Evolutionary conservation across 768 basidiomycete genomes (phyloP), one percentile per base, ranked within the genome.

Genomic region (Tephrocybe sp.): DNA sequence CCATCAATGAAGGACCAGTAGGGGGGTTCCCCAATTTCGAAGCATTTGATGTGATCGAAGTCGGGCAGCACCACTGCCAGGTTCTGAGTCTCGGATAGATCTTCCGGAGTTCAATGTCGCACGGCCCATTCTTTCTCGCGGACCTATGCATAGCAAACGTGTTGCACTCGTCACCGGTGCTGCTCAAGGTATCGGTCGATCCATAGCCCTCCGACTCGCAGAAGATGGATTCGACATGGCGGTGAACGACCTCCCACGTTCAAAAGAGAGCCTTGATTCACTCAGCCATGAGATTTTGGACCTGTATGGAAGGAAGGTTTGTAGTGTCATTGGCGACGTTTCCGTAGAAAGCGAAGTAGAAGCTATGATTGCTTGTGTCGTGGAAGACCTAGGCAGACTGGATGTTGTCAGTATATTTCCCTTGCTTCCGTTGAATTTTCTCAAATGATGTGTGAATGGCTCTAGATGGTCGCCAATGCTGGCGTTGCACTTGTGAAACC

Each of bases 381-480:
- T 63, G 1, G 21, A 60, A 19, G 51, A 60, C 13, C 50, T 64
- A 36, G 68, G 57, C 2, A 53, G 61, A 12, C 44, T 70, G 33
- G 64, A 69, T 49, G 64, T 69, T 2, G 67, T 69, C 15, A 37
- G 64, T 59, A 3, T 22, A 13, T 25, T 21, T 37, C 24, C 29
- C 39, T 31, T 18, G 15, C 30, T 6, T 22, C 4, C 21, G 11
- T 7, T 4, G 36, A n/a, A n/a, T 1, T 25, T 19, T 23, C 10
- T 16, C 24, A 18, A 22, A 4, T n/a, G 10, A 23, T 27, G 24
- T 15, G 24, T 12, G 23, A 10, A 9, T 4, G 8, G 4, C 19
- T 8, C 10, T 36, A 70, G 69, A 69, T 69, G 68, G 61, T 71
- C 6, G 69, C 69, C 12, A 69, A 71, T 50, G 68, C 68, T 12